Evolutionary conservation across 2,329 filamentous ascomycete species (phyloP), one percentile per base, ranked within the genome.

Genomic region (Paecilomyces dactylethromorphus): DNA sequence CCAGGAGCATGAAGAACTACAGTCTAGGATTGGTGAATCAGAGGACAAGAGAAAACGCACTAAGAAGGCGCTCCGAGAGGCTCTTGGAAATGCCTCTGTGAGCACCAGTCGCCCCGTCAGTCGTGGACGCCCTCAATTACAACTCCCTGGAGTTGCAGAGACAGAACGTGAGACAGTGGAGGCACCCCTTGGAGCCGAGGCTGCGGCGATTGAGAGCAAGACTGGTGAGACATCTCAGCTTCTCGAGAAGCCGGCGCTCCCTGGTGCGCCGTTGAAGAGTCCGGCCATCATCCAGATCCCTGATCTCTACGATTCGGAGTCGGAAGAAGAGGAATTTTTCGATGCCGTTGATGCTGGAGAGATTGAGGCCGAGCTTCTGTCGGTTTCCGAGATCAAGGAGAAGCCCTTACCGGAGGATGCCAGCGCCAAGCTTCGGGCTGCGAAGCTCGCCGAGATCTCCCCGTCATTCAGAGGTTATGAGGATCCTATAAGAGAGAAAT

Each of bases 261-360:
- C 54, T 8, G 18, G 39, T 2, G 7, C 32, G 7, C 29, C 45
- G 15, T 35, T 45, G 29, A 87, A 86, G 69, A 87, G 88, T 35
- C 83, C 82, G 0, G 80, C 84, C 2, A 83, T 94, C 50, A 86
- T 86, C 31, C 84, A 90, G 64, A 82, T 93, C 52, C 82, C 80
- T n/a, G 86, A 88, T 59, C 75, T 94, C 29, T 94, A 90, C 8
- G 87, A 85, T 56, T 82, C 81, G 0, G 92, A 93, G 57, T 90
- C 87, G 1, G 88, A 92, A 59, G 89, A 91, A 33, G 91, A 96
- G 56, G 93, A 97, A 71, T 99, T 99, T 73, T 99, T 97, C 66
- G 94, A 99, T 76, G 94, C 94, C 8, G 88, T 99, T 5, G 94
- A 96, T 73, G 90, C 92, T 50, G 94, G 94, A 13, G 90, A 94